Conservation (phyloP, 805 yeast species). For the Alloascoidea africana region DNA sequence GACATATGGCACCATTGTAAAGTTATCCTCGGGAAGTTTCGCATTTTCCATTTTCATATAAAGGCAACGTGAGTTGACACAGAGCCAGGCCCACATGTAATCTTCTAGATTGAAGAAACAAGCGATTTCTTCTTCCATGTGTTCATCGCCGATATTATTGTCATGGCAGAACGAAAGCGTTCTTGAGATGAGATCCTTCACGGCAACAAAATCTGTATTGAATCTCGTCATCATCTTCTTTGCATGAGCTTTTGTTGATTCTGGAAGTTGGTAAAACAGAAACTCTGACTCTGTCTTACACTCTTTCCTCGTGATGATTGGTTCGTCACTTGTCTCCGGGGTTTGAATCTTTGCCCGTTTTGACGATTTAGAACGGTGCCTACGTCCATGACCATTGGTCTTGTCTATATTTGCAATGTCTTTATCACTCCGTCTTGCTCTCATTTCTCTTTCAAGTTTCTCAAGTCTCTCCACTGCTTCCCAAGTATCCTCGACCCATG, state of each 20-base stretch:
- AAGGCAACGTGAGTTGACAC: constrained; percentile 84
- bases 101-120: constrained; percentile 10
- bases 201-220: constrained; percentile 26
- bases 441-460: constrained; percentile 7
- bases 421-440: constrained; percentile 7
- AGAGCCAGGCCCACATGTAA: constrained; percentile 65
- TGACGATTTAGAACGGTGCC: not conserved
- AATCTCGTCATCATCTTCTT: constrained; percentile 27
- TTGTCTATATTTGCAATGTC: constrained; percentile 1
- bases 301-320: constrained; percentile 2
- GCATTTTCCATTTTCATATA: constrained; percentile 54
- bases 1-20: constrained; percentile 84
- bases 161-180: not conserved
- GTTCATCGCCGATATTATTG: constrained; percentile 2
- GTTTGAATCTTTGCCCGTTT: constrained; percentile 3
- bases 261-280: constrained; percentile 27
- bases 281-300: constrained; percentile 1
- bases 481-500: constrained; percentile 30
- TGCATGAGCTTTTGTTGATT: constrained; percentile 23
- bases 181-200: constrained; percentile 14
- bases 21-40: constrained; percentile 39
- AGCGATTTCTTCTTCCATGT: constrained; percentile 2
- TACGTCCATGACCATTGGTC: not conserved
- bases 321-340: constrained; percentile 1
- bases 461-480: constrained; percentile 9